Percentiles rank a stretch among this genome's conserved stretches.
phyloP scores from a whole-genome alignment of 352 stramenopile genomes.

The Albugo laibachii region DNA sequence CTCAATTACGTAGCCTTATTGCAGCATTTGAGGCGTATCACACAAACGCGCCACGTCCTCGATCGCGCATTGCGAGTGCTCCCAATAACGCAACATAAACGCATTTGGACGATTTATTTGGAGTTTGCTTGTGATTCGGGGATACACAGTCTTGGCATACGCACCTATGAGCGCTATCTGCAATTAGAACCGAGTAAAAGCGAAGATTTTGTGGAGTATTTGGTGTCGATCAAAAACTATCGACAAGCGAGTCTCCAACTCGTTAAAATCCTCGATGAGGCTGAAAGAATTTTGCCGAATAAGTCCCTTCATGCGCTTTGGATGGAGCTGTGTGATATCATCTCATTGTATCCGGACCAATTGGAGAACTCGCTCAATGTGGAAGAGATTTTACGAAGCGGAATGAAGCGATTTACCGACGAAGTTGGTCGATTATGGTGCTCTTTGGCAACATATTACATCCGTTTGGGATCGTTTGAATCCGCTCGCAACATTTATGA shows the following conservation, averaged over 20 bases:
- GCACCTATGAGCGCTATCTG: slow-evolving; percentile 76
- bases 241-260: slow-evolving; percentile 72
- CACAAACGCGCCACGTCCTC: slow-evolving; percentile 72
- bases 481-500: slow-evolving; percentile 93
- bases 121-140: slow-evolving; percentile 69
- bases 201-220: slow-evolving; percentile 63
- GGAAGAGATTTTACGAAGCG: slow-evolving; percentile 88
- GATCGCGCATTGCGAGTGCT: slow-evolving; percentile 90
- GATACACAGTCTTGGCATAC: slow-evolving; percentile 59
- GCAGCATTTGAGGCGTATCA: slow-evolving; percentile 55
- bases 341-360: slow-evolving; percentile 85
- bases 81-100: slow-evolving; percentile 95
- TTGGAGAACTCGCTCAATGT: slow-evolving; percentile 83
- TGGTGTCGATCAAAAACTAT: slow-evolving; percentile 46
- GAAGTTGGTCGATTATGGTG: slow-evolving; percentile 96
- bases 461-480: slow-evolving; percentile 93
- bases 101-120: slow-evolving; percentile 89
- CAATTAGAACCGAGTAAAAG: slow-evolving; percentile 57
- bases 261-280: slow-evolving; percentile 55
- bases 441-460: slow-evolving; percentile 94
- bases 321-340: slow-evolving; percentile 93
- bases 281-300: slow-evolving; percentile 23
- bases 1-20: slow-evolving; percentile 75
- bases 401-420: slow-evolving; percentile 85
- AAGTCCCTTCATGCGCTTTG: slow-evolving; percentile 87